Evolutionary conservation across 441 rosid species (phyloP), one percentile per base, ranked within the genome.

Genomic region (Daphne laureola): DNA sequence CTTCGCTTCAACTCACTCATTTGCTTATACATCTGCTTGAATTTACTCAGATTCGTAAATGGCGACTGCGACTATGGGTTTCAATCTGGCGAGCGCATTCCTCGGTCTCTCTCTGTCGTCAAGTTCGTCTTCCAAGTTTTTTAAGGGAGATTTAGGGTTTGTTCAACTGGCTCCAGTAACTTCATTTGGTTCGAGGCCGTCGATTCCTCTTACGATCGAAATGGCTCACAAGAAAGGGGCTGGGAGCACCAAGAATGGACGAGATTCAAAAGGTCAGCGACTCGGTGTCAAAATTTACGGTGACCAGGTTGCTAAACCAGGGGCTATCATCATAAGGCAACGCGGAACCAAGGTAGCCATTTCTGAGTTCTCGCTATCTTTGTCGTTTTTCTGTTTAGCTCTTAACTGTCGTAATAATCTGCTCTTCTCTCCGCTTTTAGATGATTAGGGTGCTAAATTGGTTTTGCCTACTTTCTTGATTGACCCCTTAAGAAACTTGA

Each of bases 171-270:
- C 53, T 47, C 69, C 82, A 17, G 58, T 53, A 45, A 52, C 66
- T 23, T 66, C 63, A 65, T 58, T 78, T 12, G 66, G 77, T 18
- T 67, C 83, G 14, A 56, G 65, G n/a, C 86, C 88, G 2, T 47
- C 12, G 49, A 14, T 77, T 51, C 90, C 90, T 1, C 52, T 81
- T 54, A 83, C 85, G 1, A 84, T 92, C 25, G 81, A 89, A 59
- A 78, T 84, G 62, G 98, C 98, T 16, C 98, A 92, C 73, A 92
- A 92, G 77, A 92, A 92, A 67, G 97, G 98, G 57, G 96, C 96
- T 8, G 98, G 97, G 2, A 92, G 98, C 49, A 92, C 97, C 11
- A 92, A 92, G 79, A 92, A 89, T 50, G 97, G 96, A 62, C 97
- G 97, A 53, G 98, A 92, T 65, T 89, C 97, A 41, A 69, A 18